Evolutionary conservation across 768 basidiomycete genomes (phyloP).

Genomic region (Lentinus tigrinus): DNA sequence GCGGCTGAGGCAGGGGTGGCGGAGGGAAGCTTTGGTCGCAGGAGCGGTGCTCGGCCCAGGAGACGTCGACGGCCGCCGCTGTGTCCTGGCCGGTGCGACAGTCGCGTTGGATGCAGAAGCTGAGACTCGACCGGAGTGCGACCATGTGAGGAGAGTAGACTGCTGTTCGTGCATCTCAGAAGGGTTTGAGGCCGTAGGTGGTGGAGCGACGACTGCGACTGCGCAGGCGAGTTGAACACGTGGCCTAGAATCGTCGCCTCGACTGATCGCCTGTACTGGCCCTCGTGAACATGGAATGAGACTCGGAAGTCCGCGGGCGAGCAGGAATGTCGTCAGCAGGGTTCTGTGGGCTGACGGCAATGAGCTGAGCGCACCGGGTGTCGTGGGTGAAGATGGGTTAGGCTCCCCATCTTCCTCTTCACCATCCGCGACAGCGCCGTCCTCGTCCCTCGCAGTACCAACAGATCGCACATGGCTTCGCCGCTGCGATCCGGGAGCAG

Average conservation of each 20-base stretch:
- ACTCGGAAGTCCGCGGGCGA: slow-evolving; percentile 49
- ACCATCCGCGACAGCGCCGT: slow-evolving; percentile 31
- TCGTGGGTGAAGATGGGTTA: slow-evolving; percentile 30
- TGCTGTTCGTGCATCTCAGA: slow-evolving; percentile 18
- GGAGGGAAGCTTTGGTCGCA: slow-evolving; percentile 11
- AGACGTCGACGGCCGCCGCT: slow-evolving; percentile 36
- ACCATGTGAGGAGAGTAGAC: slow-evolving; percentile 16
- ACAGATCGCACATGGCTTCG: no score
- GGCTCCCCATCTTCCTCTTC: slow-evolving; percentile 43
- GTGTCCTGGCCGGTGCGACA: slow-evolving; percentile 7
- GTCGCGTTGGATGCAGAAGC: slow-evolving; percentile 11
- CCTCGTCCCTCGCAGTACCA: slow-evolving; percentile 29
- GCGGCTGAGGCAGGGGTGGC: slow-evolving; percentile 32
- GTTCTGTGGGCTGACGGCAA: slow-evolving; percentile 47
- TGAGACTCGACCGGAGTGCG: slow-evolving; percentile 20
- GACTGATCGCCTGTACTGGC: slow-evolving; percentile 33
- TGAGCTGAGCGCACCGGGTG: slow-evolving; percentile 61
- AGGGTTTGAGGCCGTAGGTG: background rate
- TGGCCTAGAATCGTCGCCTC: slow-evolving; percentile 55
- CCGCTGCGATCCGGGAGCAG: no score
- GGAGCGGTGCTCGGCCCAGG: slow-evolving; percentile 21
- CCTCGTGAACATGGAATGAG: slow-evolving; percentile 24
- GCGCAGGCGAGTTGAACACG: slow-evolving; percentile 33
- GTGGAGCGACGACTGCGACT: slow-evolving; percentile 19
- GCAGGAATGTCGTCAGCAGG: slow-evolving; percentile 40